These are phyloP conservation scores for Thyridium curvatum DNA, from an alignment of 2,329 filamentous ascomycete genomes.

Conservation along the genomic window DNA sequence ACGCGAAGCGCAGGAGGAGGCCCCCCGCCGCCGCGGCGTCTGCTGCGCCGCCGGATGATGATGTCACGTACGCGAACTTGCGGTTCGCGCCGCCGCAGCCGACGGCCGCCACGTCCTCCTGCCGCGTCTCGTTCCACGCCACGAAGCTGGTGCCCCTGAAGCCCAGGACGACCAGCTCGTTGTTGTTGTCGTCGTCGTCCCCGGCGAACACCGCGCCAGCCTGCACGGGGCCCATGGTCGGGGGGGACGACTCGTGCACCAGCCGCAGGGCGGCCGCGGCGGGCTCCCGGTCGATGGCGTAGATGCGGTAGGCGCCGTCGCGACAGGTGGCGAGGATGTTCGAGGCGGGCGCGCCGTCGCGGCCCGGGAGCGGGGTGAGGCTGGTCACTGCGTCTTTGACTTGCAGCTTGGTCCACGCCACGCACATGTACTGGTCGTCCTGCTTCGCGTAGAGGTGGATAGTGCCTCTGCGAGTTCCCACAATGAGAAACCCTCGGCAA, in stretches of 20 bases:
- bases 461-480: constrained; percentile 49
- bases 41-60: constrained; percentile 24
- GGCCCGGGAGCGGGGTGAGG: constrained; percentile 42
- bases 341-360: constrained; percentile 11
- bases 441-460: constrained; percentile 28
- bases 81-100: constrained; percentile 84
- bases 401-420: constrained; percentile 16
- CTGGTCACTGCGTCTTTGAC: constrained; percentile 62
- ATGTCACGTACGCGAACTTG: constrained; percentile 53
- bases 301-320: constrained; percentile 71
- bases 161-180: constrained; percentile 66
- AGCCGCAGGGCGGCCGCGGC: constrained; percentile 28
- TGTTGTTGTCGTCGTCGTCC: constrained; percentile 14
- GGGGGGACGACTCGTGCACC: constrained; percentile 61
- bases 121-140: constrained; percentile 69
- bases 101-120: constrained; percentile 63
- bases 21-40: too few species aligned
- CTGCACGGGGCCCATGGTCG: constrained; percentile 64
- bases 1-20: constrained; percentile 55
- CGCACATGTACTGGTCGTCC: too few species aligned
- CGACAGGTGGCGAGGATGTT: constrained; percentile 68
- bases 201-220: constrained; percentile 60
- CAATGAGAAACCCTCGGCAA: constrained; percentile 33
- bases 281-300: constrained; percentile 18
- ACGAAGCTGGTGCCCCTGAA: constrained; percentile 77